Evolutionary conservation across 2,329 filamentous ascomycete genomes (phyloP), one percentile per base, ranked within the genome.

Genomic region (Magnaporthales sp.): DNA sequence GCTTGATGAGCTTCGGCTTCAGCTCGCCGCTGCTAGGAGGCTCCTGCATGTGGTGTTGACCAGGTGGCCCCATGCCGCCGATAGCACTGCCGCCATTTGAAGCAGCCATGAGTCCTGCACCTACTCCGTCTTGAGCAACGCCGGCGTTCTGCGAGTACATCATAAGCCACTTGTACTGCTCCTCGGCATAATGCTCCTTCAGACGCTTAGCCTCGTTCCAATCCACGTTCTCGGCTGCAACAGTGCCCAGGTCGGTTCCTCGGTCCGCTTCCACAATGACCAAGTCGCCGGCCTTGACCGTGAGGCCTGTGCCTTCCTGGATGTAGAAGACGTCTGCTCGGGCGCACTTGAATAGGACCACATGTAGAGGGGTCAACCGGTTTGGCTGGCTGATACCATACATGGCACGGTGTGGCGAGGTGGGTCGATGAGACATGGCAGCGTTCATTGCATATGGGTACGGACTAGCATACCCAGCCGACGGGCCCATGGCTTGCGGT

Each of bases 151-250:
- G 89, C 1, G 93, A 97, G 77, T 97, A 99, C 91, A 98, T 95
- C 91, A 98, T 97, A 66, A 99, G 84, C 92, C 94, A 98, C 74
- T 93, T 93, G 80, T 97, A 97, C 76, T 99, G 95, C 75, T 98
- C 93, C 75, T 97, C 92, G 2, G 91, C 91, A 71, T 94, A 96
- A 72, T 95, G 89, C 72, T 96, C 92, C 76, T 97, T 97, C 70
- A 93, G 80, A 63, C 95, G 90, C 73, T 95, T 93, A 9, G 95
- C 95, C 65, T 90, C 87, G 70, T 93, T 89, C 84, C 93, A 93
- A 69, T 92, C 91, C 54, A 98, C 88, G 72, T 96, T 93, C 69
- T 93, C 91, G 71, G 91, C 88, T 65, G 92, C 91, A 30, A 99
- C 94, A 29, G 94, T 97, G 61, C 95, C 96, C 46, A 99, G 85